A percentile compares a stretch with the other conserved stretches of the same genome.
These are phyloP conservation scores for Ganoderma lucidum DNA, from an alignment of 1,284 basidiomycete species.

Conservation along the genomic window DNA sequence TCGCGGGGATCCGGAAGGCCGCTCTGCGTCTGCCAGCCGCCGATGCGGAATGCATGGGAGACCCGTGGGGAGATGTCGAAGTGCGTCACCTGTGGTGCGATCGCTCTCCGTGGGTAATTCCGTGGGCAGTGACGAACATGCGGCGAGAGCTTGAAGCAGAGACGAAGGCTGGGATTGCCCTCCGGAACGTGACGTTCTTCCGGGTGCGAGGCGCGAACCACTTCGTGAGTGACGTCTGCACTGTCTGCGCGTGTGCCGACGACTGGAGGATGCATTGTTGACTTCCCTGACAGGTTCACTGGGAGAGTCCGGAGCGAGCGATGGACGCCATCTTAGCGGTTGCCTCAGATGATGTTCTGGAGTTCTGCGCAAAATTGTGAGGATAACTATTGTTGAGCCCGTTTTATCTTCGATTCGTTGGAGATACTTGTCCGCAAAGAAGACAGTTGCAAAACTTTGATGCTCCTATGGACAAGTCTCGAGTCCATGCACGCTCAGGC, in stretches of 20 bases:
- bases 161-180: background rate
- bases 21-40: background rate
- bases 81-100: constrained; percentile 27
- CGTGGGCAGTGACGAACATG: background rate
- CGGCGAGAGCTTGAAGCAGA: background rate
- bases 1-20: background rate
- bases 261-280: background rate
- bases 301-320: constrained; percentile 8
- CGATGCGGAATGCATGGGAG: background rate
- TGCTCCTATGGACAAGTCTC: no score
- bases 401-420: no score
- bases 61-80: constrained; percentile 20
- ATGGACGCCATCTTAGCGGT: constrained; percentile 7
- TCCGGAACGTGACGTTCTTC: constrained; percentile 7
- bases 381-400: background rate
- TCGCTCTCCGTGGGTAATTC: constrained; percentile 22
- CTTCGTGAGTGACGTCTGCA: background rate
- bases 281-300: constrained; percentile 4
- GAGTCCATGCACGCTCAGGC: no score
- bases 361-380: background rate
- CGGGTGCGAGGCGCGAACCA: constrained; percentile 8
- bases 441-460: no score
- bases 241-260: no score
- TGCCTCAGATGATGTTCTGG: background rate
- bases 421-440: no score